Evolutionary conservation across 1,284 basidiomycete genomes (phyloP).

Genomic region (Stereum hirsutum): DNA sequence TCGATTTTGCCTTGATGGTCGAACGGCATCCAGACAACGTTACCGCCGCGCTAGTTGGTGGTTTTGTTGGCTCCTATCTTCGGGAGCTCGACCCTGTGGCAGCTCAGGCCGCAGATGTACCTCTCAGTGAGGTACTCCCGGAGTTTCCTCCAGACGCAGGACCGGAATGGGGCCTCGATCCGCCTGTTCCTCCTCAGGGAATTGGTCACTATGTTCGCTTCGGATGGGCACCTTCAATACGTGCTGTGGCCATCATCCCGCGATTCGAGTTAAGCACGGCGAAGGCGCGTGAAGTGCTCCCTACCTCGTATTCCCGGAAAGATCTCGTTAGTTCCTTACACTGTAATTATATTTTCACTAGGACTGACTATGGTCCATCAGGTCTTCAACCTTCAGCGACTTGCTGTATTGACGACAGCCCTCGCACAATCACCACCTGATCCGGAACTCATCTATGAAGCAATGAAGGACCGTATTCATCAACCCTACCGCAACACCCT

Average conservation of each 20-base stretch:
- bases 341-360: background rate
- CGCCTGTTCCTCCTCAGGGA: constrained; percentile 80
- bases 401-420: constrained; percentile 97
- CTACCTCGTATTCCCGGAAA: constrained; percentile 76
- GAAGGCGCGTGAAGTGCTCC: constrained; percentile 86
- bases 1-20: constrained; percentile 98
- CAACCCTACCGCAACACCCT: constrained; percentile 92
- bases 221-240: constrained; percentile 81
- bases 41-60: constrained; percentile 93
- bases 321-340: constrained; percentile 64
- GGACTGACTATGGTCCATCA: constrained; percentile 23
- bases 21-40: constrained; percentile 99
- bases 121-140: constrained; percentile 92
- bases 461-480: constrained; percentile 98
- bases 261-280: constrained; percentile 96
- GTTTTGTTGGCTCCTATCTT: constrained; percentile 97
- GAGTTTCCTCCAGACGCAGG: constrained; percentile 94
- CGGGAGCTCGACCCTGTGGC: constrained; percentile 80
- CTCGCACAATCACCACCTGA: constrained; percentile 88
- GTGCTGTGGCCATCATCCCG: constrained; percentile 92
- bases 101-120: constrained; percentile 77
- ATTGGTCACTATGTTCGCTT: constrained; percentile 96
- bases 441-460: constrained; percentile 92
- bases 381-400: constrained; percentile 97
- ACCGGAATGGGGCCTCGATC: constrained; percentile 83